Evolutionary conservation across 768 basidiomycete genomes (phyloP), one percentile per base, ranked within the genome.

Genomic region (Collybiopsis confluens): DNA sequence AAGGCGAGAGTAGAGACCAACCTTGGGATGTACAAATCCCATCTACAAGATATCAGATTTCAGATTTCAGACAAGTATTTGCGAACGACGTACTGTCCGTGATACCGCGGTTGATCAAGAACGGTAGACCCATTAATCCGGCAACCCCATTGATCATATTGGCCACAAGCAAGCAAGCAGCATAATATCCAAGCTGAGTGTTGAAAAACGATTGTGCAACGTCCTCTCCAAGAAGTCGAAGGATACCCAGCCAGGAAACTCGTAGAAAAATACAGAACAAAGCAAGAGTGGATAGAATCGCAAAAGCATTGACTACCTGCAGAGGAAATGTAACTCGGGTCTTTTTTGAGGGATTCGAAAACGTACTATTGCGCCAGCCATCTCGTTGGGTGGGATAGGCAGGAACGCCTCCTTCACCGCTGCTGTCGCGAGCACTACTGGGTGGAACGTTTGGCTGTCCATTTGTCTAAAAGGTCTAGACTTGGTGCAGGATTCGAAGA

Each of bases 181-280:
- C 77, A 63, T 88, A 88, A 46, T 79, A 76, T 1, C 88, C 88
- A 13, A 88, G 76, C 57, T 86, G 86, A 6, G 86, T 86, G 54
- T 78, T 76, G 66, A 90, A 87, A 66, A 89, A 88, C 16, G 74
- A 62, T 55, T 65, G 62, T 26, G 60, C 45, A 16, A 54, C 58
- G 28, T 64, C 57, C 33, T 52, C 61, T 28, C 58, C 62, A 54
- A 72, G 59, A 55, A 66, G 59, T 30, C 70, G 66, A 49, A 65
- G 64, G 23, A 76, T 30, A 38, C 71, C 77, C 40, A 83, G 65
- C 70, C 76, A 83, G 44, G 73, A 56, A 35, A 77, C 70, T 54
- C 82, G 77, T 27, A 74, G 52, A 52, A 69, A 70, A 46, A 86
- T 76, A 13, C 76, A 77, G 18, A 73, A 59, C 37, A 88, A 64